These are phyloP conservation scores for Isochrysis galbana DNA, from an alignment of 78 protist genomes.

Conservation along the genomic window DNA sequence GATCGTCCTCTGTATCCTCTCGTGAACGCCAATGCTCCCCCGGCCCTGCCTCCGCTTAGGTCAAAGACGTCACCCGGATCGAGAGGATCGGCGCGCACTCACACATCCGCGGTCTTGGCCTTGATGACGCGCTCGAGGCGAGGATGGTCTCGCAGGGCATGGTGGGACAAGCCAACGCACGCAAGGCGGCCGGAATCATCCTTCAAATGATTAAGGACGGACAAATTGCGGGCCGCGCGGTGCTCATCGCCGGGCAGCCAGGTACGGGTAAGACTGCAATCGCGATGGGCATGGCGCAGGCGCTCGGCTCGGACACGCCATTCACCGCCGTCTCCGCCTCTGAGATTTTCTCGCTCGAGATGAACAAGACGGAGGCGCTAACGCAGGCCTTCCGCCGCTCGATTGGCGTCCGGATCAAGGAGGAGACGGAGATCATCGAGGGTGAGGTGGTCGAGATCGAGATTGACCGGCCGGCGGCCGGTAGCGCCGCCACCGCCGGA, in stretches of 20 bases:
- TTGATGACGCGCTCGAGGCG: slow-evolving; percentile 89
- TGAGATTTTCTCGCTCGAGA: slow-evolving; percentile 97
- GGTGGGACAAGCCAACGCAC: slow-evolving; percentile 95
- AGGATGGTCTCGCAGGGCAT: slow-evolving; percentile 87
- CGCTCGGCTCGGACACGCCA: slow-evolving; percentile 91
- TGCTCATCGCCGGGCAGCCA: slow-evolving; percentile 96
- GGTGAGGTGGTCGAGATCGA: slow-evolving; percentile 97
- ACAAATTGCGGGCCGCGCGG: slow-evolving; percentile 95
- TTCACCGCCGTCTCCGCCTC: slow-evolving; percentile 92
- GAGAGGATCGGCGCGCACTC: slow-evolving; percentile 92
- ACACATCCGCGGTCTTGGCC: slow-evolving; percentile 97
- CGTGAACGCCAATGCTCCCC: too few species aligned
- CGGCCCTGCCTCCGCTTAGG: too few species aligned
- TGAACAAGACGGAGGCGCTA: slow-evolving; percentile 97
- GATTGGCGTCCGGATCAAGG: slow-evolving; percentile 96
- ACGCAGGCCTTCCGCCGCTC: slow-evolving; percentile 95
- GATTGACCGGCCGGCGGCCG: slow-evolving; percentile 68
- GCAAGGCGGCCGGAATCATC: slow-evolving; percentile 92
- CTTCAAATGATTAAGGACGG: slow-evolving; percentile 93
- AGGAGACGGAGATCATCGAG: slow-evolving; percentile 97
- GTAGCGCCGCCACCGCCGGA: slow-evolving; percentile 40
- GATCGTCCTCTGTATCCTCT: too few species aligned
- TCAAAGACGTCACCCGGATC: slow-evolving; percentile 65
- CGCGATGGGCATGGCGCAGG: slow-evolving; percentile 92
- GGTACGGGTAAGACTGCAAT: slow-evolving; percentile 99